Evolutionary conservation across 345 rosid species (phyloP).

Genomic region (Corymbia maculata): DNA sequence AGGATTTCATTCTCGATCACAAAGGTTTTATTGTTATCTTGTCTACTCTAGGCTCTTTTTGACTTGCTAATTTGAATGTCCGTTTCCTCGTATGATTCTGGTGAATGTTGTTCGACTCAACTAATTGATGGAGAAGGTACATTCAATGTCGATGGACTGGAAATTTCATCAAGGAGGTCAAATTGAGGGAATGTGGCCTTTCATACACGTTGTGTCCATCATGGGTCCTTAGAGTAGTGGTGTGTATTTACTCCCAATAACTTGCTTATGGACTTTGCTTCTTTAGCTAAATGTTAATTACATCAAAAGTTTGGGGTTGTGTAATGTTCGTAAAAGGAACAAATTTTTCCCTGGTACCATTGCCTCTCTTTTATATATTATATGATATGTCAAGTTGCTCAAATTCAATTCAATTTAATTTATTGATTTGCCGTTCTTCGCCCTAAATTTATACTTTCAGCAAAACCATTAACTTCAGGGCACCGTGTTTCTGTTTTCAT

Average conservation of each 20-base stretch:
- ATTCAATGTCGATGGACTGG: conserved; percentile 62
- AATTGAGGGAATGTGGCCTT: conserved; percentile 70
- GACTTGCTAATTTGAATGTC: neutral
- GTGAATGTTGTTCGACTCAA: conserved; percentile 71
- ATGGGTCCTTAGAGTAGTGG: conserved; percentile 99
- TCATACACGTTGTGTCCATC: conserved; percentile 84
- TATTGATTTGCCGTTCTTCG: too few relatives aligned
- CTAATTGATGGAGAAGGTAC: conserved; percentile 85
- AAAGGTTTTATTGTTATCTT: neutral
- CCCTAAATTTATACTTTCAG: too few relatives aligned
- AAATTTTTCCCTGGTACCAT: too few relatives aligned
- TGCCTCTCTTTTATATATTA: too few relatives aligned
- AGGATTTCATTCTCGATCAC: neutral
- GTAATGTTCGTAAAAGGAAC: neutral
- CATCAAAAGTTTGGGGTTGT: neutral
- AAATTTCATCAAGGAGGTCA: conserved; percentile 66
- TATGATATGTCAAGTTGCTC: too few relatives aligned
- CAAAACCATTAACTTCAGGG: too few relatives aligned
- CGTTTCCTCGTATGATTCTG: conserved; percentile 19
- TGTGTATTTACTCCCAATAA: conserved; percentile 18
- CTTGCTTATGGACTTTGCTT: neutral
- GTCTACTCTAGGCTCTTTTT: neutral
- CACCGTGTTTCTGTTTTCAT: neutral
- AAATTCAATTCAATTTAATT: too few relatives aligned
- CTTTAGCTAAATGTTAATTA: neutral